Base-by-base conservation (phyloP, 148 eudicot species). In the Tetragonia tetragonoides region DNA sequence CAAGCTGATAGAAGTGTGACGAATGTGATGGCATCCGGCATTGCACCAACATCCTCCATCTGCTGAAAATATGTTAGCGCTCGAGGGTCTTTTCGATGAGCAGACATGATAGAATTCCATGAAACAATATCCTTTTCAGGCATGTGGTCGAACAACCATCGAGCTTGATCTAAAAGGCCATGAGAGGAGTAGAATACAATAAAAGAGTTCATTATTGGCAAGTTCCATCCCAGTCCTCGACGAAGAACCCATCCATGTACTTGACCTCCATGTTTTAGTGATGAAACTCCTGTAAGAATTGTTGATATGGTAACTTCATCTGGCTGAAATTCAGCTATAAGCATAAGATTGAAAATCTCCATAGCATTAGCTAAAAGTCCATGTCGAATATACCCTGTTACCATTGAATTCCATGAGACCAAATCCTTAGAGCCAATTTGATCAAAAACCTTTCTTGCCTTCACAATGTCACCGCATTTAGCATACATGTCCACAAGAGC, bases 401-500 rank as follows among this genome's bases (percentile, higher is more conserved):
- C 82, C 90, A 94, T 94, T 2, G 95, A 82, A 76, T 94, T 94
- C 93, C 92, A 92, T 7, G 97, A 89, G 60, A 94, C 90, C 77
- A 90, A 73, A 61, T 92, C 93, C 80, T 85, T 87, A 10, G 16
- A 54, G 39, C 7, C 69, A 51, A 92, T 86, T 65, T 41, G 76
- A 71, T 92, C 87, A 51, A 94, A 94, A 1, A 94, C 86, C 53
- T 84, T 92, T 73, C 88, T 83, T 46, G 98, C 92, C 82, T 81
- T 92, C 44, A 84, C 85, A 85, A 94, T 90, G 78, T 94, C 92
- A 65, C 98, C 98, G 79, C 97, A 94, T 73, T 94, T 94, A 1
- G 98, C 89, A 79, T 94, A 94, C 98, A 92, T 94, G 57, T 86
- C 92, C 47, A 94, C 89, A 65, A 92, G 90, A 34, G 93, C 88